Evolutionary conservation across 176 grass and related monocot genomes (phyloP).

Genomic region (Otatea glauca): DNA sequence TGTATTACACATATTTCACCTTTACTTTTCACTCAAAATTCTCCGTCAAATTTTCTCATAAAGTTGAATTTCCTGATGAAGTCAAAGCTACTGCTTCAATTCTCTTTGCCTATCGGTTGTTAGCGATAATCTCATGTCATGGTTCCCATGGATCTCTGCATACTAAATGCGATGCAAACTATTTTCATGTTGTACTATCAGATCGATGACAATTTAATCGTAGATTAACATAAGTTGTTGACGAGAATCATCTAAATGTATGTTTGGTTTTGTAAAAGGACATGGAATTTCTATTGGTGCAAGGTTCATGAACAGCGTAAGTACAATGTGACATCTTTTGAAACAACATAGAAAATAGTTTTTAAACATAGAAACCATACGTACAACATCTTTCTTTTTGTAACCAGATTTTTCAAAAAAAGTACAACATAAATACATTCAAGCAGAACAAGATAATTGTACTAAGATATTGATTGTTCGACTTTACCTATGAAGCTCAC

Average conservation of each 20-base stretch:
- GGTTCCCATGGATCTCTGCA: background rate
- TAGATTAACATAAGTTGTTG: too few species aligned
- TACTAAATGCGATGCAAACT: background rate
- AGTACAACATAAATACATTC: background rate
- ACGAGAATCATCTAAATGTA: too few species aligned
- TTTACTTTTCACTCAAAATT: background rate
- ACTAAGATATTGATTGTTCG: constrained; percentile 2
- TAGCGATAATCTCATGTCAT: background rate
- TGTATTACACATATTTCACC: background rate
- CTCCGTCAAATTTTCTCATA: background rate
- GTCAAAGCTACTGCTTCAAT: constrained; percentile 4
- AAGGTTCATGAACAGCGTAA: constrained; percentile 1
- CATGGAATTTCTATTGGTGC: too few species aligned
- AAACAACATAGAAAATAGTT: background rate
- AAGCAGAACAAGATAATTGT: constrained; percentile 17
- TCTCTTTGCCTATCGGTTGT: background rate
- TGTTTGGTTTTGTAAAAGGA: too few species aligned
- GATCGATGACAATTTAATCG: too few species aligned
- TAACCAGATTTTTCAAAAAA: background rate
- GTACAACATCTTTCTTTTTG: background rate
- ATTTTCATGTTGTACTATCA: too few species aligned
- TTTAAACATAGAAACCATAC: constrained; percentile 11
- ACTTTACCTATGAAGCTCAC: constrained; percentile 86
- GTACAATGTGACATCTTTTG: background rate
- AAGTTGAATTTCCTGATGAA: background rate